phyloP scores from a whole-genome alignment of 2,329 filamentous ascomycete genomes.

The Corniculantispora saksenae region DNA sequence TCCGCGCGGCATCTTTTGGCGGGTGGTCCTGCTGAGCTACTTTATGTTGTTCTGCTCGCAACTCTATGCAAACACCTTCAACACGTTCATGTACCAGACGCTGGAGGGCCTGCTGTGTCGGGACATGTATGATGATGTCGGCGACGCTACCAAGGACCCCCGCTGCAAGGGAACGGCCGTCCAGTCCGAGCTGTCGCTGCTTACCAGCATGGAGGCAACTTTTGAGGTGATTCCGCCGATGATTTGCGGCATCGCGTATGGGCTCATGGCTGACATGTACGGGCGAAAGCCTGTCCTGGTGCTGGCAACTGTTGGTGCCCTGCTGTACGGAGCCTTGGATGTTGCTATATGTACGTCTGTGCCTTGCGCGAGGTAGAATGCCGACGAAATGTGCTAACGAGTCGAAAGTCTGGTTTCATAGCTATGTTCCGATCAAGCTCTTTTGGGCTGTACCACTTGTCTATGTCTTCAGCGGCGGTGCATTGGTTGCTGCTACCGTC shows the following conservation, averaged over 20 bases:
- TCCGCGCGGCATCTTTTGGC: background rate
- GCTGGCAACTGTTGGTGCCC: background rate
- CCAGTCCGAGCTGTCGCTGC: background rate
- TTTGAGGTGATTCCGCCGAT: background rate
- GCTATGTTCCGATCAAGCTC: background rate
- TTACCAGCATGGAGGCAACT: background rate
- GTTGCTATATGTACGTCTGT: background rate
- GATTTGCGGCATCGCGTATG: background rate
- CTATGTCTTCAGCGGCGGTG: background rate
- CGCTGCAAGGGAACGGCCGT: background rate
- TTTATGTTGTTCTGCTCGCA: background rate
- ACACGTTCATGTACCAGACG: background rate
- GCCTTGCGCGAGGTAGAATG: no score
- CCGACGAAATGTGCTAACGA: background rate
- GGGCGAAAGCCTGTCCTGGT: background rate
- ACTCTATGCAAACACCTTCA: background rate
- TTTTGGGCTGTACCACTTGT: background rate
- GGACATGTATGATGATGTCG: background rate
- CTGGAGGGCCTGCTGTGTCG: background rate
- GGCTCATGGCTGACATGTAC: background rate
- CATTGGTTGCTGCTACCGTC: background rate
- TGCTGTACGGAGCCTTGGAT: background rate
- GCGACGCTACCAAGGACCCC: background rate
- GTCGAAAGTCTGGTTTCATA: background rate
- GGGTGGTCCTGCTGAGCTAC: background rate